phyloP scores from a whole-genome alignment of 345 rosid genomes.

The Populus nigra region DNA sequence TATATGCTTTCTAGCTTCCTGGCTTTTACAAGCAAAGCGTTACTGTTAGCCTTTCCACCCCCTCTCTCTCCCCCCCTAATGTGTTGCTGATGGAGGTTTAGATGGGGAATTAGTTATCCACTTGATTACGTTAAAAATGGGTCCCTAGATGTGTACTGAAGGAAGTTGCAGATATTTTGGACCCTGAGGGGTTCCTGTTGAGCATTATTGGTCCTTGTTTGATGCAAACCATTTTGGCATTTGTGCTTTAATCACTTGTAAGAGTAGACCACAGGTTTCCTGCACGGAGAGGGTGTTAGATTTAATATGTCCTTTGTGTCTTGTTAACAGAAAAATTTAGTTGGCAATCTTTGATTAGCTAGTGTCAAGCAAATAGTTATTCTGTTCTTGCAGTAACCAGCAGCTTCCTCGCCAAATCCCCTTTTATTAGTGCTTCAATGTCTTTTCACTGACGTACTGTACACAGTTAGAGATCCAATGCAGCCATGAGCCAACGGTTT shows the following conservation, averaged over 20 bases:
- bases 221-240: conserved; percentile 7
- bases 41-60: background rate
- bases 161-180: conserved; percentile 19
- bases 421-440: background rate
- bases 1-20: background rate
- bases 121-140: conserved; percentile 8
- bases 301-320: conserved; percentile 15
- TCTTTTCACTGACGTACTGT: background rate
- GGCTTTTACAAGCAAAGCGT: background rate
- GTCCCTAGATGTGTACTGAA: conserved; percentile 7
- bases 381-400: background rate
- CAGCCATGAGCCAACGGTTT: background rate
- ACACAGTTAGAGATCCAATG: background rate
- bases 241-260: conserved; percentile 12
- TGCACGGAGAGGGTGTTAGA: background rate
- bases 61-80: background rate
- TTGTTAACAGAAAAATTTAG: conserved; percentile 8
- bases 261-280: background rate
- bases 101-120: conserved; percentile 20
- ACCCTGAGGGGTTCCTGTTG: conserved; percentile 6
- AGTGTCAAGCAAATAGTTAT: background rate
- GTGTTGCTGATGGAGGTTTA: background rate
- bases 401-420: too few species aligned
- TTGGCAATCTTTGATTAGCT: conserved; percentile 1
- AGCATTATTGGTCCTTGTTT: conserved; percentile 16